Evolutionary conservation across 176 grass and related monocot species (phyloP), one percentile per base, ranked within the genome.

Genomic region (Tillandsia fasciculata): DNA sequence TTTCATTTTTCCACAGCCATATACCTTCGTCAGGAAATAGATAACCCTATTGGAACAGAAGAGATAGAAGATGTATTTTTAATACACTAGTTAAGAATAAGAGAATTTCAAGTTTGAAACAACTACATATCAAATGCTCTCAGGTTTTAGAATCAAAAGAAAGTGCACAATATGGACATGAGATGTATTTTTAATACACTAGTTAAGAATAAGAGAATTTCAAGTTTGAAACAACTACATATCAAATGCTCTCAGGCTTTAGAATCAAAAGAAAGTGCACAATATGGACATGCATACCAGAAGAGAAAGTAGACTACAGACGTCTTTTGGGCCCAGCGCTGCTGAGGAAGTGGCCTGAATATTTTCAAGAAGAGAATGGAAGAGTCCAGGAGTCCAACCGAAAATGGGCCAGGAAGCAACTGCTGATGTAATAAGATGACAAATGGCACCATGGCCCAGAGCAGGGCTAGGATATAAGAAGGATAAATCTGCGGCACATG

Each of bases 401-500:
- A 83, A 92, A 28, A 97, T 70, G 61, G 89, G 93, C 93, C 93
- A 97, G 81, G 76, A 92, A 76, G 93, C 86, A 85, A 92, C 71
- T 64, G 89, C 83, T 28, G 93, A 97, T 2, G 86, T 92, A 75
- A 97, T 84, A 76, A 97, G 93, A 82, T 97, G 93, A 75, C 89
- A 97, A 69, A 92, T 87, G 74, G 81, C 84, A 76, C 93, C 89
- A 70, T 87, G 81, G 74, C 89, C 85, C 57, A 87, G 63, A 56
- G 86, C 74, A 50, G 87, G 92, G 74, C 79, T 79, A 71, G 93
- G 86, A 71, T 86, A 83, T 61, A 89, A 80, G 75, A 97, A 97
- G 48, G 86, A 90, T 72, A 87, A 77, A 76, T 92, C 93, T 79
- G 89, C 86, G 13, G 86, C 89, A 77, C 81, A 92, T 56, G 93